A percentile compares a stretch with the other conserved stretches of the same genome.
Evolutionary conservation across 2,329 filamentous ascomycete species (phyloP).

Genomic region (Pseudocercospora fijiensis): DNA sequence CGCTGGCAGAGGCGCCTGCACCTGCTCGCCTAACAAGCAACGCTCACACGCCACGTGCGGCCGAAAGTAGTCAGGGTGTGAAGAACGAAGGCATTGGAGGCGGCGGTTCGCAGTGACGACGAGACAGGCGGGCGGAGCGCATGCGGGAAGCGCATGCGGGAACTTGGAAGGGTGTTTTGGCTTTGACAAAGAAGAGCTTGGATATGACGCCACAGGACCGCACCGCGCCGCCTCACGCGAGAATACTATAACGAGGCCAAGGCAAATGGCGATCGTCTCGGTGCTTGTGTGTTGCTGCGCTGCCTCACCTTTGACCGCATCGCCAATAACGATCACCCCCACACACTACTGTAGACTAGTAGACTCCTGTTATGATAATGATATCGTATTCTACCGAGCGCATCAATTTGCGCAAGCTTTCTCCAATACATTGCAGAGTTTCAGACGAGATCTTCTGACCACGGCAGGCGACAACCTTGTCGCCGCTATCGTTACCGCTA

Average conservation of each 20-base stretch:
- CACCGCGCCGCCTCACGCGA: conserved; percentile 4
- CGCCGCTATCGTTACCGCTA: too few relatives aligned
- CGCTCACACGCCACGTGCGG: conserved; percentile 6
- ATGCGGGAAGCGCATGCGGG: conserved; percentile 3
- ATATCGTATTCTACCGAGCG: not conserved
- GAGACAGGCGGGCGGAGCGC: not conserved
- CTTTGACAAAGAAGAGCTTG: conserved; percentile 1
- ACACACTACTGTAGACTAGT: too few relatives aligned
- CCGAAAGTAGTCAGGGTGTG: not conserved
- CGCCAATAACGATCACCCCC: not conserved
- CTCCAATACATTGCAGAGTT: conserved; percentile 3
- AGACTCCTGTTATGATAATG: not conserved
- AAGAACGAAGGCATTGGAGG: conserved; percentile 2
- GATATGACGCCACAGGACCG: not conserved
- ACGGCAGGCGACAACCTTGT: not conserved
- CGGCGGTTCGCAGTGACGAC: not conserved
- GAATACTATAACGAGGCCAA: too few relatives aligned
- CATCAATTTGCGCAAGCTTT: conserved; percentile 4
- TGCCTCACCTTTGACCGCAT: not conserved
- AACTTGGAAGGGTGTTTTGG: too few relatives aligned
- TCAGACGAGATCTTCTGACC: conserved; percentile 1
- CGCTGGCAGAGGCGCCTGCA: conserved; percentile 10
- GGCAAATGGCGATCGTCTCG: not conserved
- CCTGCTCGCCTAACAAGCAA: conserved; percentile 6
- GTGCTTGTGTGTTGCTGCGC: not conserved